These are phyloP conservation scores for Ceratocystis colombiana DNA, from an alignment of 2,329 filamentous ascomycete genomes.

Conservation along the genomic window DNA sequence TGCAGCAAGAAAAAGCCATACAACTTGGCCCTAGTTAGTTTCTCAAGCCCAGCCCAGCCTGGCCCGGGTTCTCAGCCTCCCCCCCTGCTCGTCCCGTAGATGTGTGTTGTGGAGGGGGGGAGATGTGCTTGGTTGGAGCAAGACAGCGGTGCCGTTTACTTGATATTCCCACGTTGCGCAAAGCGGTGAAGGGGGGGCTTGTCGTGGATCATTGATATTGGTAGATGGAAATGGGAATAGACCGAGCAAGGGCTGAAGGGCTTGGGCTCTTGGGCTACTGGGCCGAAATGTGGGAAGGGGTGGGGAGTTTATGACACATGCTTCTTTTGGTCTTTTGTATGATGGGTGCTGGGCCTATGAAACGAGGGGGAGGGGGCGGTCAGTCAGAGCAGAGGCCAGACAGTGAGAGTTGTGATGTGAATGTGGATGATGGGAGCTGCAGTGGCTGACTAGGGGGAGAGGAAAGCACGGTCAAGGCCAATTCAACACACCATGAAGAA, in stretches of 20 bases:
- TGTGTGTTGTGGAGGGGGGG: neutral
- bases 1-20: slow-evolving; percentile 7
- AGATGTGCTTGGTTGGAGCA: neutral
- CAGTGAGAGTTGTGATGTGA: neutral
- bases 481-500: no score
- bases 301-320: slow-evolving; percentile 3
- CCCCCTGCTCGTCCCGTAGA: neutral
- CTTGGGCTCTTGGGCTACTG: neutral
- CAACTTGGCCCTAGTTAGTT: neutral
- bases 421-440: neutral
- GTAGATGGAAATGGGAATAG: neutral
- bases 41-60: no score
- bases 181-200: slow-evolving; percentile 6
- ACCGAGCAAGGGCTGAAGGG: neutral
- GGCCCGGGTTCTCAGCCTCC: no score
- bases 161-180: slow-evolving; percentile 12
- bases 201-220: neutral
- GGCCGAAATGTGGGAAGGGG: neutral
- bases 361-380: neutral
- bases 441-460: no score
- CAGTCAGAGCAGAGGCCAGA: neutral
- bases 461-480: no score
- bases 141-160: neutral
- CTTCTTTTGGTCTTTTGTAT: neutral
- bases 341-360: neutral